Evolutionary conservation across 148 eudicot species (phyloP), one percentile per base, ranked within the genome.

Genomic region (Arctostaphylos glauca): DNA sequence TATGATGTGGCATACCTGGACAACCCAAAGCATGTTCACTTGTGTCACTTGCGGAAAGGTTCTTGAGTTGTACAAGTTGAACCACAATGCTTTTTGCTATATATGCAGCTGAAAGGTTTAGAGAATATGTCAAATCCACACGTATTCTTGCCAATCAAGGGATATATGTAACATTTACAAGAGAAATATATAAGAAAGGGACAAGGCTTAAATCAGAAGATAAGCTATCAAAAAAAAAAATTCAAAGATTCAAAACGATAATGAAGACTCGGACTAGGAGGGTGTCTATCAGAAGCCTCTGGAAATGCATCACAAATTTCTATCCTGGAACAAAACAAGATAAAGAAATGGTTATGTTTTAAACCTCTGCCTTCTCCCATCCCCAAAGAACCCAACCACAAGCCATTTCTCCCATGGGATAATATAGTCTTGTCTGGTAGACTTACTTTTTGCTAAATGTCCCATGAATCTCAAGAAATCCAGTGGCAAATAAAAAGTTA

Each of bases 311-410:
- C 13, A 15, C 8, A 23, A 52, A 75, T 50, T 75, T 50, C 19
- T 50, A 3, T 23, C 78, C 78, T 75, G 58, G 16, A 75, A 49
- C 13, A 38, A 75, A 75, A 73, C 53, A 73, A 47, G 13, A 72
- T 46, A 46, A 72, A 66, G 67, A 72, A 25, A 18, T 46, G 52
- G 76, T 72, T 72, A 72, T 10, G 12, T 0, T 0, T 48, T 0
- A 72, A 72, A 72, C 76, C 76, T 44, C 25, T 6, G 9, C 25
- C 77, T 49, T 9, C 5, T 19, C 25, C 77, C 54, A 48, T 47
- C 9, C 76, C 52, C 10, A 46, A 72, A 52, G 25, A 16, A 46
- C 48, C 48, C 46, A 70, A 71, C 1, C 12, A 47, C 23, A 47
- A n/a, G 9, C 14, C 15, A 48, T 19, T 47, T n/a, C 18, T 3